Evolutionary conservation across 352 stramenopile genomes (phyloP), one percentile per base, ranked within the genome.

Genomic region (Pythium phragmitis): DNA sequence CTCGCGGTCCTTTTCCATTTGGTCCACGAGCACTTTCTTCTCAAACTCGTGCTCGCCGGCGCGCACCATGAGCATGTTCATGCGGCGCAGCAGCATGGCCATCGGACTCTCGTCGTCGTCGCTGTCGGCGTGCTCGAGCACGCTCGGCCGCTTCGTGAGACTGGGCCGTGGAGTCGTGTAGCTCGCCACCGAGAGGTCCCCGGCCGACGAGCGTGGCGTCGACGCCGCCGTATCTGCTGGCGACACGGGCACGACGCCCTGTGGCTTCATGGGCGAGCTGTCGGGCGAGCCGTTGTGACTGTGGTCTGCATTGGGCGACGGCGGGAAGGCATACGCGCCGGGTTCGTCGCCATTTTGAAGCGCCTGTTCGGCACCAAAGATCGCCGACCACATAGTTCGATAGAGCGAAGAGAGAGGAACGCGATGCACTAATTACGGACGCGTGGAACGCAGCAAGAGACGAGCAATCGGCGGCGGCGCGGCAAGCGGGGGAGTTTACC

Each of bases 11-110:
- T 92, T 92, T 60, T 89, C 82, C 82, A 92, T 92, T 75, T 91
- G 63, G 43, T 91, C 80, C 45, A 92, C 83, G 26, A 94, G 79
- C 66, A 75, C 89, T 63, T 90, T 91, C 75, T 94, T 94, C 69
- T 94, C 85, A 47, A 92, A 94, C 65, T 94, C 85, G 74, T 92
- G 85, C 60, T 94, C 83, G 50, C 85, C 85, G 11, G 85, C 83
- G 63, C 90, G 88, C 51, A 94, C 71, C 83, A 92, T 92, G n/a
- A 94, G 72, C 42, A 80, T 75, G 67, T 94, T 94, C 55, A 94
- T 74, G 41, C 85, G 72, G 43, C 87, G 87, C 14, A 94, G 67
- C 55, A 94, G 69, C 85, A 94, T 92, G 8, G 72, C 54, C 76
- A 94, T 91, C 3, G 84, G 60, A 23, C 75, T 77, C 50, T 88